phyloP scores from a whole-genome alignment of 1,284 basidiomycete genomes.

The Tilletia caries region DNA sequence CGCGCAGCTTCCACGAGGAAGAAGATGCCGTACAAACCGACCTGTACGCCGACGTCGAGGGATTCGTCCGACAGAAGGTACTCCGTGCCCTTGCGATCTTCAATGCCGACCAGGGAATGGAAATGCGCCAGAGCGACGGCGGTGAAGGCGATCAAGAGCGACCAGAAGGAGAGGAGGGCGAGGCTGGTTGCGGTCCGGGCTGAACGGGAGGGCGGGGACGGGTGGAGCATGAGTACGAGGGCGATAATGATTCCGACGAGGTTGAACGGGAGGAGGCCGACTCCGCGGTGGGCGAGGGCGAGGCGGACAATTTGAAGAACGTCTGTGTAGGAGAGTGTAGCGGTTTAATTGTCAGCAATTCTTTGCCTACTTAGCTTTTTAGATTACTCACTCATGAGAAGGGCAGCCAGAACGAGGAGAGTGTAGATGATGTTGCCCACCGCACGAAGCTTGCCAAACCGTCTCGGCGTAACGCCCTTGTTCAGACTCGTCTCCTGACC shows the following conservation, averaged over 20 bases:
- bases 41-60: conserved; percentile 32
- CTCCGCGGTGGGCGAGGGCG: conserved; percentile 34
- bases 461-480: conserved; percentile 1
- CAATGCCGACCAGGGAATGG: conserved; percentile 23
- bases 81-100: conserved; percentile 29
- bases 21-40: conserved; percentile 31
- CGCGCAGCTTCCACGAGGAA: background rate
- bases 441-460: background rate
- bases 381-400: conserved; percentile 36
- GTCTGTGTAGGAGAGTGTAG: conserved; percentile 22
- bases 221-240: conserved; percentile 29
- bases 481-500: background rate
- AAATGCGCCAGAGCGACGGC: conserved; percentile 25
- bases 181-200: conserved; percentile 19
- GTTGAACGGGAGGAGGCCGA: conserved; percentile 36
- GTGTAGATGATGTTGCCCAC: conserved; percentile 26
- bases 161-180: conserved; percentile 29
- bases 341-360: background rate
- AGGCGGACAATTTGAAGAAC: conserved; percentile 37
- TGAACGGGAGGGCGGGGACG: background rate
- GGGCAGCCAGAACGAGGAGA: conserved; percentile 30
- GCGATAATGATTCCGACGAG: conserved; percentile 32
- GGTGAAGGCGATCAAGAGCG: conserved; percentile 29
- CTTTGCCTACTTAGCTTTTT: background rate
- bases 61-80: conserved; percentile 34